A percentile compares a stretch with the other conserved stretches of the same genome.
These are phyloP conservation scores for Plenodomus lindquistii DNA, from an alignment of 2,329 filamentous ascomycete genomes.

Conservation along the genomic window DNA sequence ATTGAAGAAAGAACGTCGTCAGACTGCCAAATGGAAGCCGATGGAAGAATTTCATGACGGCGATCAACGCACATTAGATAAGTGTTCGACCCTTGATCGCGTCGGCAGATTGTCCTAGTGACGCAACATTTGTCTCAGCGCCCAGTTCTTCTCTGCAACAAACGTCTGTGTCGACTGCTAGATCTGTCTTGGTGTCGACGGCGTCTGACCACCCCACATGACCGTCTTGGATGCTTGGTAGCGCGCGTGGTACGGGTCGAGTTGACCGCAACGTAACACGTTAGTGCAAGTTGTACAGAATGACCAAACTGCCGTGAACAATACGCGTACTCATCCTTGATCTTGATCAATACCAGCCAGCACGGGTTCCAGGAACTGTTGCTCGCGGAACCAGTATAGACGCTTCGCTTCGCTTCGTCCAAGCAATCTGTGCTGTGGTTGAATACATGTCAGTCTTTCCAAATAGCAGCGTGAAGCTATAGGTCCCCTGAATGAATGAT, in stretches of 20 bases:
- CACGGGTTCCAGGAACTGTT: conserved; percentile 76
- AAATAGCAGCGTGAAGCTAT: no score
- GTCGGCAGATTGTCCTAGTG: conserved; percentile 67
- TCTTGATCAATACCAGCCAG: conserved; percentile 71
- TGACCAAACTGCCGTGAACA: no score
- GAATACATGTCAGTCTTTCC: no score
- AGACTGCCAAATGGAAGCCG: no score
- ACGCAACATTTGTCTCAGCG: conserved; percentile 66
- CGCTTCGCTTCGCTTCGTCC: conserved; percentile 66
- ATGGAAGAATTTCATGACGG: no score
- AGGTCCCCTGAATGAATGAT: conserved; percentile 63
- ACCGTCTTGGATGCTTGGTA: conserved; percentile 64
- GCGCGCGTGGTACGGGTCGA: conserved; percentile 65
- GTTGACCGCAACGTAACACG: no score
- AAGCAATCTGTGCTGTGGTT: conserved; percentile 60
- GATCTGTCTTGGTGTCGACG: conserved; percentile 57
- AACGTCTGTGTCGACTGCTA: conserved; percentile 65
- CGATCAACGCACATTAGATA: background rate
- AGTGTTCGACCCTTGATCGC: conserved; percentile 1
- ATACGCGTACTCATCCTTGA: conserved; percentile 62
- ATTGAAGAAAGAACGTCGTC: no score
- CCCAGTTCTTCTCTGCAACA: conserved; percentile 67
- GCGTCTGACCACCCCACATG: conserved; percentile 70
- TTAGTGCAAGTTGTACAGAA: no score
- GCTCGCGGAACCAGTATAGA: conserved; percentile 66